Conservation (phyloP, 2,329 filamentous ascomycete species). For the Colletotrichum sp. region DNA sequence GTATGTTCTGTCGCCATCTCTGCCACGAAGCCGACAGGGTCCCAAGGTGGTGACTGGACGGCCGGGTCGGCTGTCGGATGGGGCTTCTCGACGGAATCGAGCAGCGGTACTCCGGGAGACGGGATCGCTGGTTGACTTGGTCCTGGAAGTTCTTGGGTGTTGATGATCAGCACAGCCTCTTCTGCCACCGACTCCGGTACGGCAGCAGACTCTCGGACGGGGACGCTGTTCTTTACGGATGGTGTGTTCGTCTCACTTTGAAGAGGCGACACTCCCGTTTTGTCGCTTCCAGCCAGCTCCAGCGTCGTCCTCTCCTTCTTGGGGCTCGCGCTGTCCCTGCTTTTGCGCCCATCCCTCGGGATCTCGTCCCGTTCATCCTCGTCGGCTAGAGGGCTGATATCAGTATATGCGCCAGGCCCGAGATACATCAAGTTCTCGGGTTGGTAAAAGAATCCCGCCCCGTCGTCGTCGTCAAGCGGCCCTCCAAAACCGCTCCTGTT, state of each 20-base stretch:
- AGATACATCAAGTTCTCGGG: constrained; percentile 60
- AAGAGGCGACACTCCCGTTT: constrained; percentile 26
- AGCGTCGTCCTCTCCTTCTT: not conserved
- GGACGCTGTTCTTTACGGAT: constrained; percentile 25
- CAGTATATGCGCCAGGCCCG: constrained; percentile 50
- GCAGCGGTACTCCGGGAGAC: constrained; percentile 30
- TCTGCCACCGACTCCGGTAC: not conserved
- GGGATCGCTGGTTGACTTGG: not conserved
- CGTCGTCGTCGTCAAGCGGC: constrained; percentile 35
- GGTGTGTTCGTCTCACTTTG: constrained; percentile 31
- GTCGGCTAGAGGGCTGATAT: constrained; percentile 48
- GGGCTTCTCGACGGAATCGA: constrained; percentile 38
- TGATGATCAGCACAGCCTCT: not conserved
- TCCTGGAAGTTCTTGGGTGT: not conserved
- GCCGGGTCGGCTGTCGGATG: constrained; percentile 33
- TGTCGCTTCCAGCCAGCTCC: not conserved
- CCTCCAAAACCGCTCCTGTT: constrained; percentile 13
- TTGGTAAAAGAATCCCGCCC: constrained; percentile 48
- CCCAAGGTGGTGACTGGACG: constrained; percentile 26
- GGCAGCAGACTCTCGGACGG: constrained; percentile 7
- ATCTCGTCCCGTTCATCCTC: constrained; percentile 37
- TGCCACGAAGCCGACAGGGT: constrained; percentile 50
- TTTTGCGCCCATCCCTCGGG: not conserved
- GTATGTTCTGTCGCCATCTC: constrained; percentile 54
- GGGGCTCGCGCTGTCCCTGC: not conserved